Evolutionary conservation across 139 green algal genomes (phyloP).

Genomic region (Edaphochlamys debaryana): DNA sequence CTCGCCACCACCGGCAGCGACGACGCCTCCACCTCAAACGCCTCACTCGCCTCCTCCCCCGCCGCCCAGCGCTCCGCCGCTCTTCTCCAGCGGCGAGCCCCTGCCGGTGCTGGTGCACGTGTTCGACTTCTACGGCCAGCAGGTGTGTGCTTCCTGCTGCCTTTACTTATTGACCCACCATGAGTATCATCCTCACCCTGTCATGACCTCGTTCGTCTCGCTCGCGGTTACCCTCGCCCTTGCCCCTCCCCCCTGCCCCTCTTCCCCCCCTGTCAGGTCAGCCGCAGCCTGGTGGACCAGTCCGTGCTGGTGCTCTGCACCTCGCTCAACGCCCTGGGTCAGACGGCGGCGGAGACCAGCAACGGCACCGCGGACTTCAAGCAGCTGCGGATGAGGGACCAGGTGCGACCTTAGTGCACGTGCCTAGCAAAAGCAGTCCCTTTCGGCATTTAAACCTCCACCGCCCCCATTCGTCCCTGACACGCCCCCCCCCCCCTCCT

Average conservation of each 20-base stretch:
- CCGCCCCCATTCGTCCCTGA: too few species aligned
- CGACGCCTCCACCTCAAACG: too few species aligned
- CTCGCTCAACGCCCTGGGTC: conserved; percentile 10
- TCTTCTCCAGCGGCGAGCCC: not conserved
- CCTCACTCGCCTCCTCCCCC: not conserved
- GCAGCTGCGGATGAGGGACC: conserved; percentile 22
- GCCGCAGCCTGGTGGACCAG: conserved; percentile 8
- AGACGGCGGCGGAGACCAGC: conserved; percentile 8
- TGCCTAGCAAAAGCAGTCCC: not conserved
- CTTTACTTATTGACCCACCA: not conserved
- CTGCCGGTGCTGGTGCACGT: conserved; percentile 8
- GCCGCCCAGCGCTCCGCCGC: not conserved
- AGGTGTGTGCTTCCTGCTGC: not conserved
- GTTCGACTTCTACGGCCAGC: conserved; percentile 27
- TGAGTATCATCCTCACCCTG: not conserved
- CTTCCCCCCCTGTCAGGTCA: not conserved
- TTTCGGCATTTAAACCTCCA: too few species aligned
- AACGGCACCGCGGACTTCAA: conserved; percentile 15
- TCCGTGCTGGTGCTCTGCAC: conserved; percentile 6
- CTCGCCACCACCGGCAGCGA: too few species aligned
- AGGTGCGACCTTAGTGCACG: too few species aligned
- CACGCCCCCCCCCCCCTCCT: too few species aligned
- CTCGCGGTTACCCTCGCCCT: not conserved
- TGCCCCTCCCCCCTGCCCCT: too few species aligned
- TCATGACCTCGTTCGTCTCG: not conserved